These are phyloP conservation scores for Alectoria sarmentosa DNA, from an alignment of 495 filamentous ascomycete species.

Conservation along the genomic window DNA sequence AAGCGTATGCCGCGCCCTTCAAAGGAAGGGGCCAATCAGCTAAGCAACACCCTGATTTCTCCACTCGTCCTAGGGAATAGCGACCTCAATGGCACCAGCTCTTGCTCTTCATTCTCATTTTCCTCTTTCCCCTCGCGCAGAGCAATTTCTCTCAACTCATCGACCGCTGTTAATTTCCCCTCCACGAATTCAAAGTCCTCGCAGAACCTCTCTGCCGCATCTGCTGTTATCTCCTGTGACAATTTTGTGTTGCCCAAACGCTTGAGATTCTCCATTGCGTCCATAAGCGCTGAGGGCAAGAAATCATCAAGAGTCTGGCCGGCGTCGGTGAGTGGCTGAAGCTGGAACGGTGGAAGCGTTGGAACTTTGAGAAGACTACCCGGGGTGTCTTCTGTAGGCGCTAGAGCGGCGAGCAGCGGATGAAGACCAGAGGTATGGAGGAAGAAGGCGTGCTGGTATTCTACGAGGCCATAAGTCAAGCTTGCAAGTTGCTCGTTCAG, in stretches of 20 bases:
- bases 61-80: constrained; percentile 78
- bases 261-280: constrained; percentile 75
- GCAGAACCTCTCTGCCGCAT: constrained; percentile 81
- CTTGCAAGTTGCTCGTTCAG: constrained; percentile 31
- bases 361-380: constrained; percentile 46
- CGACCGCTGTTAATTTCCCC: constrained; percentile 52
- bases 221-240: constrained; percentile 67
- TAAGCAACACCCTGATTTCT: constrained; percentile 76
- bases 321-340: constrained; percentile 51
- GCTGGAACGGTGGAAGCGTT: constrained; percentile 53
- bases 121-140: constrained; percentile 29
- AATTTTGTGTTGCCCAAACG: constrained; percentile 61
- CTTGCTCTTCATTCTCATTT: constrained; percentile 28
- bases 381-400: constrained; percentile 35
- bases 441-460: constrained; percentile 61
- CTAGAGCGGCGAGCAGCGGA: constrained; percentile 58
- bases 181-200: constrained; percentile 88
- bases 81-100: constrained; percentile 48
- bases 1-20: neutral
- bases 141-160: constrained; percentile 41
- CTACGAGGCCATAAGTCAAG: constrained; percentile 40
- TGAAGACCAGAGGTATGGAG: constrained; percentile 66
- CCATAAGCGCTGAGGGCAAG: constrained; percentile 85
- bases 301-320: constrained; percentile 84
- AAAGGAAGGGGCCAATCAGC: constrained; percentile 26